A percentile compares a stretch with the other conserved stretches of the same genome.
These are phyloP conservation scores for Favolaschia claudopus DNA, from an alignment of 768 basidiomycete genomes.

Conservation along the genomic window DNA sequence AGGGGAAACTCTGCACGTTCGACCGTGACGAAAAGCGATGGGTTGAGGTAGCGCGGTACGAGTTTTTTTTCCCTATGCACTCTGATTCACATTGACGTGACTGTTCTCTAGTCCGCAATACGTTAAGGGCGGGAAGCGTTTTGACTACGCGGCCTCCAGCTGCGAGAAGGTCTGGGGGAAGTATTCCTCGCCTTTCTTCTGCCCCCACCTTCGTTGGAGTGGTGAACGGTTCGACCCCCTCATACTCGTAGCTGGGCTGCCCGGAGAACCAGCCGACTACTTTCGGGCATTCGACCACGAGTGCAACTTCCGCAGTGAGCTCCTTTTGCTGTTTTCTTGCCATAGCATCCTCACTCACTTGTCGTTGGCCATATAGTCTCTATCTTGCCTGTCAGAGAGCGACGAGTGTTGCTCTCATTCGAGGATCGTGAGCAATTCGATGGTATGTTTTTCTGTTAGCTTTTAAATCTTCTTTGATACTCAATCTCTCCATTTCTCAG, in stretches of 20 bases:
- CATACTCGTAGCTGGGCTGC: background rate
- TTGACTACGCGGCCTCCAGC: background rate
- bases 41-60: background rate
- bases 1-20: background rate
- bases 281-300: background rate
- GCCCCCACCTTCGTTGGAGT: background rate
- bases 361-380: background rate
- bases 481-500: background rate
- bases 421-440: background rate
- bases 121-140: background rate
- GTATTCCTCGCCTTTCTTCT: background rate
- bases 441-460: background rate
- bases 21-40: background rate
- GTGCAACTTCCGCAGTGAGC: background rate
- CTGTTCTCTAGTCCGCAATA: background rate
- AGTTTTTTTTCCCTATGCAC: too few relatives aligned
- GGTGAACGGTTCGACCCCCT: background rate
- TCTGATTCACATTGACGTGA: too few relatives aligned
- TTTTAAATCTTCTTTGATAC: background rate
- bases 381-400: background rate
- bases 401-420: background rate
- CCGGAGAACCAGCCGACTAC: background rate
- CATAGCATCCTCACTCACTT: background rate
- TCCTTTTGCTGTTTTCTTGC: too few relatives aligned
- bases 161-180: background rate